Evolutionary conservation across 2,329 filamentous ascomycete genomes (phyloP).

Genomic region (Berkeleyomyces basicola): DNA sequence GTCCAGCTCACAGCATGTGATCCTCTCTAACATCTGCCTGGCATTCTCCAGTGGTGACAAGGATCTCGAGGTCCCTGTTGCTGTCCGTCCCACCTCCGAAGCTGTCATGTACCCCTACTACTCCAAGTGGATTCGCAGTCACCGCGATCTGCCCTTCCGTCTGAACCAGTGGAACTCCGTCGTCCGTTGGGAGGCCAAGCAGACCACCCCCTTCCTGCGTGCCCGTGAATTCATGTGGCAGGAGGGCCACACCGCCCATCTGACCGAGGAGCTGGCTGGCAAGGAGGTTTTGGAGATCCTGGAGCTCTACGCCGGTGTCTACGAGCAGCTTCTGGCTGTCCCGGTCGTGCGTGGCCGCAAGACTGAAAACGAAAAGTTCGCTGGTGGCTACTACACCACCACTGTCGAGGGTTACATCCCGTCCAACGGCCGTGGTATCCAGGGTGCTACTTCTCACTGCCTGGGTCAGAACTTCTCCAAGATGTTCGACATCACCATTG

Average conservation of each 20-base stretch:
- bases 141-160: constrained; percentile 83
- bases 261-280: constrained; percentile 66
- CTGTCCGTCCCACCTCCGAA: constrained; percentile 52
- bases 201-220: constrained; percentile 70
- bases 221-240: constrained; percentile 97
- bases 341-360: constrained; percentile 87
- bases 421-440: constrained; percentile 86
- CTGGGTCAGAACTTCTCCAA: constrained; percentile 97
- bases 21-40: not conserved
- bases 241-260: constrained; percentile 80
- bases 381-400: constrained; percentile 89
- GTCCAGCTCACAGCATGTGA: not conserved
- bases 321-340: constrained; percentile 84
- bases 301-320: constrained; percentile 80
- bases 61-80: constrained; percentile 67
- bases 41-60: constrained; percentile 54
- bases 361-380: constrained; percentile 97
- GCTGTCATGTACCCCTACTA: constrained; percentile 93
- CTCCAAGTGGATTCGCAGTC: constrained; percentile 89
- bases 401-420: constrained; percentile 96
- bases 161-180: constrained; percentile 96
- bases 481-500: constrained; percentile 97
- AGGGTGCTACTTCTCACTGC: constrained; percentile 87
- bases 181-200: constrained; percentile 93
- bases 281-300: constrained; percentile 86